phyloP scores from a whole-genome alignment of 2,329 filamentous ascomycete species.

The Alternaria sp. region DNA sequence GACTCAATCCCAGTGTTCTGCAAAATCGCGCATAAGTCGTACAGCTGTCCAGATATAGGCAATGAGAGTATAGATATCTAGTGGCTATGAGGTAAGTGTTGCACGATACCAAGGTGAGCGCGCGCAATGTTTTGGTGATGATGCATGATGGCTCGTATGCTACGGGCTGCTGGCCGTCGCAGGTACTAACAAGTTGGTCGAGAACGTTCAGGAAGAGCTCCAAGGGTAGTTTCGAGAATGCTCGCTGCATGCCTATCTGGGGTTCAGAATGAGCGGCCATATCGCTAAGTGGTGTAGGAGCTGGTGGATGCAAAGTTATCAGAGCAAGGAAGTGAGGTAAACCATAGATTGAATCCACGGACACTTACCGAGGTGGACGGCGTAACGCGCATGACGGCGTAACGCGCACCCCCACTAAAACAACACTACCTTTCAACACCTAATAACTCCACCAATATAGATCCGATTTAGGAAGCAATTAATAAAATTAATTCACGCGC shows the following conservation, averaged over 20 bases:
- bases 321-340: not conserved
- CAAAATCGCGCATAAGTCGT: constrained; percentile 31
- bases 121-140: constrained; percentile 37
- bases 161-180: constrained; percentile 26
- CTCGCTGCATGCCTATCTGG: not conserved
- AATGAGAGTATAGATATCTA: constrained; percentile 38
- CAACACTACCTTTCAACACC: too few relatives aligned
- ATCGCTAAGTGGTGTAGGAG: not conserved
- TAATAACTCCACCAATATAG: too few relatives aligned
- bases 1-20: constrained; percentile 36
- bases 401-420: too few relatives aligned
- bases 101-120: constrained; percentile 38
- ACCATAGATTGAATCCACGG: not conserved
- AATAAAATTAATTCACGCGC: too few relatives aligned
- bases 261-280: not conserved
- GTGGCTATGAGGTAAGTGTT: constrained; percentile 33
- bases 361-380: too few relatives aligned
- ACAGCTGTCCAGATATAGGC: constrained; percentile 36
- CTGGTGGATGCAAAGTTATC: not conserved
- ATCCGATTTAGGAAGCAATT: too few relatives aligned
- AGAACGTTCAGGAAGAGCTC: constrained; percentile 41
- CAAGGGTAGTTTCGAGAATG: constrained; percentile 24
- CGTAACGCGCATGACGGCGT: too few relatives aligned
- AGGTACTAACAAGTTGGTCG: constrained; percentile 38
- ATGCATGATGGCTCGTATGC: constrained; percentile 30